These are phyloP conservation scores for Amaranthus cruentus DNA, from an alignment of 148 eudicot genomes.

Conservation along the genomic window DNA sequence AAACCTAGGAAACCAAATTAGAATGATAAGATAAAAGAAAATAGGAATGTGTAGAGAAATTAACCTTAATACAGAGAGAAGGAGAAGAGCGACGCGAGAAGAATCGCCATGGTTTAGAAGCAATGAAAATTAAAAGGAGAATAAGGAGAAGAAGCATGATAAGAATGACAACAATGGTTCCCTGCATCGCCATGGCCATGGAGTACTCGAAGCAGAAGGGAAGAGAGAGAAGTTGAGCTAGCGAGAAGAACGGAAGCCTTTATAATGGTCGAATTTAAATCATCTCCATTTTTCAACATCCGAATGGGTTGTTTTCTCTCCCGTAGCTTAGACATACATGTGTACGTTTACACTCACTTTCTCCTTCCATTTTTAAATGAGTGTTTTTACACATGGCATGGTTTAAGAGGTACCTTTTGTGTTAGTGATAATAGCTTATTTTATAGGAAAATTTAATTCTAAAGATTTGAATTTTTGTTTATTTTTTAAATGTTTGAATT, in stretches of 20 bases:
- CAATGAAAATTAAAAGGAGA: constrained; percentile 50
- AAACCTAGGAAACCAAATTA: background rate
- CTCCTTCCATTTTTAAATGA: no score
- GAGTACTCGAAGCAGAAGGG: constrained; percentile 14
- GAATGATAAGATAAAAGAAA: background rate
- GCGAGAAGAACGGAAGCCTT: constrained; percentile 44
- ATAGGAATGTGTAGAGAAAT: constrained; percentile 3
- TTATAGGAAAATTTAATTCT: no score
- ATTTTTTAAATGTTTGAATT: no score
- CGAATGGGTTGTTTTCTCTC: no score
- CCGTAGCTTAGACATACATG: no score
- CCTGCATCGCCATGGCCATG: constrained; percentile 44
- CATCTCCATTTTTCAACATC: background rate
- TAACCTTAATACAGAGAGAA: constrained; percentile 48
- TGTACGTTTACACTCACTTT: no score
- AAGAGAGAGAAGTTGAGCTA: background rate
- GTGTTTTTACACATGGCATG: no score
- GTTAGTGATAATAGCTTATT: no score
- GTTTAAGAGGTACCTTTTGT: no score
- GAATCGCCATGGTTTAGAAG: constrained; percentile 81
- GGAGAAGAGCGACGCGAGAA: constrained; percentile 32
- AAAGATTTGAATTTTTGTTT: no score
- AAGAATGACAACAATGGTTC: constrained; percentile 15
- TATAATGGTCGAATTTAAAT: constrained; percentile 38
- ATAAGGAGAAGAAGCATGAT: constrained; percentile 54